Base-by-base conservation (phyloP, 164 flowering plant genomes). In the Platanus orientalis region DNA sequence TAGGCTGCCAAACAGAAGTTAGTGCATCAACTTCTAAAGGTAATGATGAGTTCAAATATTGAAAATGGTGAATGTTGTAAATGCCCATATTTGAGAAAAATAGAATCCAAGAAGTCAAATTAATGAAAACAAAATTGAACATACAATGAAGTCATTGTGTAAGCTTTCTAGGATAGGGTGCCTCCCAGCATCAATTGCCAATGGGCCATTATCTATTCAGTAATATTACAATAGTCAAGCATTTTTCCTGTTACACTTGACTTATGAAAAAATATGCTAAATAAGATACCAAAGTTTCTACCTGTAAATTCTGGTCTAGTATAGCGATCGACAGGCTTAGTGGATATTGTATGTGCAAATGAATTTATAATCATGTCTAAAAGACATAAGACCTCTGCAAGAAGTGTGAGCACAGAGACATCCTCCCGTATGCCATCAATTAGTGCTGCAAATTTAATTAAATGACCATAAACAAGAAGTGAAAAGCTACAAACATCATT, bases 291-390 rank as follows among this genome's bases (percentile, higher is more conserved):
- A 68, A 63, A 55, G n/a, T 34, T 42, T 64, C 27, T 69, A 87
- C 99, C 85, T 57, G 99, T 90, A 72, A 95, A 88, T 58, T 80
- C 78, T 68, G 99, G 97, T 68, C 98, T 84, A 44, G 86, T 79
- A 64, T 95, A 95, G 36, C 82, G 78, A 67, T 95, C 97, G 68
- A 84, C 94, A 32, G 94, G 94, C 84, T 87, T 92, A 50, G 87
- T 81, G 30, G 99, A 95, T 75, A 95, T 80, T 55, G 81, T 79
- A 77, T 92, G 85, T 64, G 99, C 99, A 85, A 95, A 95, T 78
- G 99, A 88, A 75, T 92, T 92, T 23, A 92, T 97, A 75, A 90
- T 83, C 97, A 95, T 92, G 78, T 95, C 99, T 64, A 92, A 67
- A 65, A 95, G 94, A 80, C 99, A 95, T 47, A 95, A 77, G 63